A percentile compares a stretch with the other conserved stretches of the same genome.
Evolutionary conservation across 441 rosid species (phyloP).

Genomic region (Pelargonium citronellum): DNA sequence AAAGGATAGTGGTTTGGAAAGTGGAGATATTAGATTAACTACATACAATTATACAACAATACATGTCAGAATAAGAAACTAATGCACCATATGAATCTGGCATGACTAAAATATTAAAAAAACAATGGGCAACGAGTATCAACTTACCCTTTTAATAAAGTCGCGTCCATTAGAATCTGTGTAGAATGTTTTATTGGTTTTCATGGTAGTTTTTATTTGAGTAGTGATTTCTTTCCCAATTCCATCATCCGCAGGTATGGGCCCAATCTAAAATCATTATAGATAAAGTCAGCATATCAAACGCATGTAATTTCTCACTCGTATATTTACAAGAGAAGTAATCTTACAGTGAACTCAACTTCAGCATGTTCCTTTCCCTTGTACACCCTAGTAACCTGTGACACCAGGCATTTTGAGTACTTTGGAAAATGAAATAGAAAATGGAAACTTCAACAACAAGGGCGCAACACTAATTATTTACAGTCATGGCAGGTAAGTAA

Average conservation of each 20-base stretch:
- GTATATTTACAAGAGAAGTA: constrained; percentile 8
- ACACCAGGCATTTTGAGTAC: not conserved
- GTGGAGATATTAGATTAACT: no score
- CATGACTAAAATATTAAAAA: not conserved
- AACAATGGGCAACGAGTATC: constrained; percentile 1
- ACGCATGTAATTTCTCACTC: constrained; percentile 1
- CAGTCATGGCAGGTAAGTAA: constrained; percentile 19
- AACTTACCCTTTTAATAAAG: constrained; percentile 77
- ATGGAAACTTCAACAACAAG: not conserved
- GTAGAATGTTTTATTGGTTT: constrained; percentile 72
- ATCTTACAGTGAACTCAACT: constrained; percentile 90
- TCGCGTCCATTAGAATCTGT: constrained; percentile 98
- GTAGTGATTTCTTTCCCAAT: constrained; percentile 83
- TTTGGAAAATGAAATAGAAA: not conserved
- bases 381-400: constrained; percentile 74
- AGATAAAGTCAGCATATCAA: constrained; percentile 10
- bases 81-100: not conserved
- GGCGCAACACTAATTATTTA: not conserved
- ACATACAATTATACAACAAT: no score
- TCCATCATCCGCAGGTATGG: constrained; percentile 72
- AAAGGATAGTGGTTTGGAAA: no score
- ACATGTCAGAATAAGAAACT: not conserved
- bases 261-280: constrained; percentile 60
- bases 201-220: constrained; percentile 62
- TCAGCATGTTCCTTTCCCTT: constrained; percentile 88